Conservation (phyloP, 768 basidiomycete genomes). For the Trametes sanguinea region DNA sequence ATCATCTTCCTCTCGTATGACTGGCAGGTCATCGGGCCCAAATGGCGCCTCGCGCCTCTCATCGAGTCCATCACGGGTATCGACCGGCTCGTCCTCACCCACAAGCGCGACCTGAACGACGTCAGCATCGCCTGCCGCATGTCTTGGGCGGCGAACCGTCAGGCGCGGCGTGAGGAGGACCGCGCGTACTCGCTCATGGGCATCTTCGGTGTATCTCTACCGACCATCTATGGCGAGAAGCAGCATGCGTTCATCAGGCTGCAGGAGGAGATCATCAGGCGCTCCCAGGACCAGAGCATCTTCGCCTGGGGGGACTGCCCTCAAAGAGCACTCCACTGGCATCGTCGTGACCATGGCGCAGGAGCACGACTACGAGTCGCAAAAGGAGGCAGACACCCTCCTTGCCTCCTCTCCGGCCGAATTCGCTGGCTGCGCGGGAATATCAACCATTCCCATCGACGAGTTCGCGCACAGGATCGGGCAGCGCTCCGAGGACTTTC, state of each 20-base stretch:
- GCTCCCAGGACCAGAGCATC: constrained; percentile 14
- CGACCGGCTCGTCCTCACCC: constrained; percentile 13
- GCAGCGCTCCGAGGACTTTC: neutral
- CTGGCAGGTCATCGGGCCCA: constrained; percentile 12
- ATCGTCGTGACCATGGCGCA: neutral
- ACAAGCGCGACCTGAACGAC: constrained; percentile 3
- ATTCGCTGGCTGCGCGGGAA: constrained; percentile 5
- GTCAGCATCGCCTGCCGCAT: constrained; percentile 16
- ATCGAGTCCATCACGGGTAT: constrained; percentile 15
- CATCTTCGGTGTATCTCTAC: constrained; percentile 16
- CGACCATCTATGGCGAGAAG: constrained; percentile 16
- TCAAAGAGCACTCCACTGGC: constrained; percentile 1
- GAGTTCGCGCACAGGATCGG: constrained; percentile 3
- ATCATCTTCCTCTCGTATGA: constrained; percentile 13
- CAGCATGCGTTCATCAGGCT: constrained; percentile 13
- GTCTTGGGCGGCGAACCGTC: constrained; percentile 17
- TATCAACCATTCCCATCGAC: neutral
- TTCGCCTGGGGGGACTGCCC: constrained; percentile 12
- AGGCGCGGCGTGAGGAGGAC: constrained; percentile 16
- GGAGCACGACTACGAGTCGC: constrained; percentile 15
- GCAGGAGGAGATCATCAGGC: constrained; percentile 15
- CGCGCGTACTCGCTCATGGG: constrained; percentile 23
- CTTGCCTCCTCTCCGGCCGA: constrained; percentile 16
- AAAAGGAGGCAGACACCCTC: constrained; percentile 1
- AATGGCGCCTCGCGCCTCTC: constrained; percentile 5